These are phyloP conservation scores for Aspergillus hortae DNA, from an alignment of 2,329 filamentous ascomycete species.

Conservation along the genomic window DNA sequence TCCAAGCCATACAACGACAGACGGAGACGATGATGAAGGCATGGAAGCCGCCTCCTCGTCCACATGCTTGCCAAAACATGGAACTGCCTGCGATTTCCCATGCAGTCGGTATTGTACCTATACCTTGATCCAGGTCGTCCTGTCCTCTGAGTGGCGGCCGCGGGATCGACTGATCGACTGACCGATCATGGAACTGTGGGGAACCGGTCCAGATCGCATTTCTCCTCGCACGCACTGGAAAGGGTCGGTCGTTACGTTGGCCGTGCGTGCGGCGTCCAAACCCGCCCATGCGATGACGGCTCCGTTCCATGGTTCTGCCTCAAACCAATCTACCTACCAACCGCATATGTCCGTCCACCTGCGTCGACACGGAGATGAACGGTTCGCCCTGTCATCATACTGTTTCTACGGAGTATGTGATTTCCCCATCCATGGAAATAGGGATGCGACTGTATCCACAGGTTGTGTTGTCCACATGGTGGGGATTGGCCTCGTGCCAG, in stretches of 20 bases:
- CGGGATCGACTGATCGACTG: background rate
- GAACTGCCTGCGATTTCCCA: constrained; percentile 3
- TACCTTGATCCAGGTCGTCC: too few relatives aligned
- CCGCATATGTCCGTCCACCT: background rate
- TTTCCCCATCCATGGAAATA: background rate
- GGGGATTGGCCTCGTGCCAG: too few relatives aligned
- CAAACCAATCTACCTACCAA: background rate
- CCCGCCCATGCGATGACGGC: background rate
- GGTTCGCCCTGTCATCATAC: background rate
- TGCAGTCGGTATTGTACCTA: too few relatives aligned
- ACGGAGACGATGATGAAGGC: background rate
- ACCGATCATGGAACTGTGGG: background rate
- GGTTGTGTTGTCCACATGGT: too few relatives aligned
- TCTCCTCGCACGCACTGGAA: background rate
- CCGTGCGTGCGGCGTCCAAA: background rate
- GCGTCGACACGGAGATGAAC: background rate
- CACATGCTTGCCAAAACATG: constrained; percentile 8
- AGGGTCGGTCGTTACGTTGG: background rate
- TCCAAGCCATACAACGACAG: background rate
- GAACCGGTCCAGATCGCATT: background rate
- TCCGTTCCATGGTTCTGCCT: background rate
- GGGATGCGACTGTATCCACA: background rate
- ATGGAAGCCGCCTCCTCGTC: background rate
- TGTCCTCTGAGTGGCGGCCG: background rate
- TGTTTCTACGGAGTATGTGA: background rate